A percentile compares a stretch with the other conserved stretches of the same genome.
These are phyloP conservation scores for Scedosporium boydii DNA, from an alignment of 2,329 filamentous ascomycete genomes.

Conservation along the genomic window DNA sequence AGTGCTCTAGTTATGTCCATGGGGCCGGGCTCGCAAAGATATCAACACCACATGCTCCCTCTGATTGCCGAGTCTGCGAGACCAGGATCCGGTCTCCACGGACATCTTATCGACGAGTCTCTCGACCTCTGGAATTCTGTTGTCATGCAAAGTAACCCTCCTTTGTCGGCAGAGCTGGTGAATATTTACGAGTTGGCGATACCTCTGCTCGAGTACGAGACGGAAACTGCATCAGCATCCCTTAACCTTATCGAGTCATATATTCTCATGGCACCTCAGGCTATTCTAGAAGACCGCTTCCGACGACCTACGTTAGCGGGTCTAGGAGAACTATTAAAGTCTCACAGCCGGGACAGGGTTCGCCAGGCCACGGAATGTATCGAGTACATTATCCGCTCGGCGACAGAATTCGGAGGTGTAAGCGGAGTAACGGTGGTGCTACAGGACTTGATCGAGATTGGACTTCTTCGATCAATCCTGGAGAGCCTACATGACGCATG, in stretches of 20 bases:
- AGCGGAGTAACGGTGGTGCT: constrained; percentile 54
- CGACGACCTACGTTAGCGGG: constrained; percentile 40
- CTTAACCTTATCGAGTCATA: constrained; percentile 62
- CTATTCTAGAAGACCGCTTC: constrained; percentile 49
- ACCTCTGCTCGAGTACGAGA: constrained; percentile 57
- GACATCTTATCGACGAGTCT: constrained; percentile 85
- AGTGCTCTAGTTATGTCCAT: constrained; percentile 79
- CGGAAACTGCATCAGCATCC: constrained; percentile 51
- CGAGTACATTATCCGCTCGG: constrained; percentile 55
- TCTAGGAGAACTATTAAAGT: constrained; percentile 39
- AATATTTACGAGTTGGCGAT: constrained; percentile 53
- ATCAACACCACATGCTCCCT: constrained; percentile 72
- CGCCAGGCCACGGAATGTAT: constrained; percentile 50
- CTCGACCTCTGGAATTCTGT: constrained; percentile 82
- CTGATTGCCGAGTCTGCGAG: constrained; percentile 74
- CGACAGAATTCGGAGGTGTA: constrained; percentile 51
- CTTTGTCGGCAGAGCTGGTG: constrained; percentile 52
- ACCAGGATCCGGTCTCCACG: constrained; percentile 61
- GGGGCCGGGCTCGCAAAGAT: constrained; percentile 65
- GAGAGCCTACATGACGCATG: constrained; percentile 57
- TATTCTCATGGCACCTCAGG: constrained; percentile 58
- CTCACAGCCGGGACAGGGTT: constrained; percentile 46
- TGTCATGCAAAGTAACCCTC: constrained; percentile 53
- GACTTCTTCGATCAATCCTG: constrained; percentile 54
- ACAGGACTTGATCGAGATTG: constrained; percentile 54